Base-by-base conservation (phyloP, 331 rosid genomes). In the Ulmus americana region DNA sequence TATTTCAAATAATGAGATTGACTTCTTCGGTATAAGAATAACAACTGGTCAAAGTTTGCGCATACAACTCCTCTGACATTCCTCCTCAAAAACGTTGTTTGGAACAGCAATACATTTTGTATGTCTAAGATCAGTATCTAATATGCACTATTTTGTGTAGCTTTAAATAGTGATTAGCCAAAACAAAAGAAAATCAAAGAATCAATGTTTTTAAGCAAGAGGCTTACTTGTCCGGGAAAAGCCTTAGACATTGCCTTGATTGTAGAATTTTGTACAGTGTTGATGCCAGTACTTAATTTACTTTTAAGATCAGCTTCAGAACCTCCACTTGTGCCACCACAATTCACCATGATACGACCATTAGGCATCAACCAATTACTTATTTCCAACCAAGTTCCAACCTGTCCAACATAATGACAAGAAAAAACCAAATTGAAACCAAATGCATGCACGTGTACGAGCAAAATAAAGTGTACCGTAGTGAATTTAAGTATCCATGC, bases 271-370 rank as follows among this genome's bases (percentile, higher is more conserved):
- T 79, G 76, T 38, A 78, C 67, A 94, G 35, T 1, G 3, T 85
- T 86, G 54, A 71, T 74, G 39, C 54, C 69, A 39, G 86, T 81
- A 13, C 67, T 72, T 69, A 84, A 74, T 63, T 66, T 73, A 59
- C 9, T 65, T 64, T 52, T 64, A 13, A 74, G 68, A 68, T 55
- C 52, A 59, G 44, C 52, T 47, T 74, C 39, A 64, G 91, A 44
- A 51, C 68, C 79, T 58, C 63, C 94, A 70, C 67, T 80, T 63
- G 75, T 75, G 62, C 97, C 95, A 48, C 98, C 95, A 7, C 96
- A 87, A 60, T 92, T 92, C 73, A 89, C 90, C 97, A 92, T 92
- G 50, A 92, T 70, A 52, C 98, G 91, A 45, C 97, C 95, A 63
- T 74, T 55, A 2, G 84, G 81, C 87, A 89, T 85, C 84, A 94